phyloP scores from a whole-genome alignment of 2,329 filamentous ascomycete genomes.

The Aspergillus uvarum region DNA sequence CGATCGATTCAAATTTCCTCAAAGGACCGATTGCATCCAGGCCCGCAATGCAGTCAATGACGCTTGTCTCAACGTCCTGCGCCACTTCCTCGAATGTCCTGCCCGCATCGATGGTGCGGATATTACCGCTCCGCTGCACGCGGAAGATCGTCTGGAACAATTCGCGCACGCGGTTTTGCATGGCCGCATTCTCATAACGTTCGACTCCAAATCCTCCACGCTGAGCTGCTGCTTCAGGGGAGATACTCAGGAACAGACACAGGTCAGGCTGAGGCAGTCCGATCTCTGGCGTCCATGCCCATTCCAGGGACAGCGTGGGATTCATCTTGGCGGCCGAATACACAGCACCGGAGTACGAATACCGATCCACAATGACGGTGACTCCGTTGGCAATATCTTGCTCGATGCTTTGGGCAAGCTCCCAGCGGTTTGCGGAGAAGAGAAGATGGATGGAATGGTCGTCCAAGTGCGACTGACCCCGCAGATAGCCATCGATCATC shows the following conservation, averaged over 20 bases:
- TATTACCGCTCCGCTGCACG: slow-evolving; percentile 51
- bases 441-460: slow-evolving; percentile 88
- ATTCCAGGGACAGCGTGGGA: slow-evolving; percentile 66
- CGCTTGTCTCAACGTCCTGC: slow-evolving; percentile 35
- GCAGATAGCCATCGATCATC: slow-evolving; percentile 82
- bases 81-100: slow-evolving; percentile 53
- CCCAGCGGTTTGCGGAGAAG: slow-evolving; percentile 91
- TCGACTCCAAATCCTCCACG: slow-evolving; percentile 88
- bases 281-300: slow-evolving; percentile 81
- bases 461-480: slow-evolving; percentile 68
- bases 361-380: slow-evolving; percentile 83
- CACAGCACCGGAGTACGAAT: slow-evolving; percentile 91
- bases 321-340: slow-evolving; percentile 88
- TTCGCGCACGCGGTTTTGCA: slow-evolving; percentile 76
- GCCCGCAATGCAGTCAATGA: slow-evolving; percentile 30
- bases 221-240: slow-evolving; percentile 67
- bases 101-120: slow-evolving; percentile 58
- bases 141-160: slow-evolving; percentile 63
- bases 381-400: slow-evolving; percentile 61
- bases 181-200: slow-evolving; percentile 79
- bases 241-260: slow-evolving; percentile 82
- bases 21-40: slow-evolving; percentile 37
- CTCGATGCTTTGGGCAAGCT: slow-evolving; percentile 51
- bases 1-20: slow-evolving; percentile 34
- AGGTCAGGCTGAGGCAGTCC: slow-evolving; percentile 85